Percentiles rank a stretch among this genome's conserved stretches.
These are phyloP conservation scores for Brassica balearica DNA, from an alignment of 441 rosid genomes.

Conservation along the genomic window DNA sequence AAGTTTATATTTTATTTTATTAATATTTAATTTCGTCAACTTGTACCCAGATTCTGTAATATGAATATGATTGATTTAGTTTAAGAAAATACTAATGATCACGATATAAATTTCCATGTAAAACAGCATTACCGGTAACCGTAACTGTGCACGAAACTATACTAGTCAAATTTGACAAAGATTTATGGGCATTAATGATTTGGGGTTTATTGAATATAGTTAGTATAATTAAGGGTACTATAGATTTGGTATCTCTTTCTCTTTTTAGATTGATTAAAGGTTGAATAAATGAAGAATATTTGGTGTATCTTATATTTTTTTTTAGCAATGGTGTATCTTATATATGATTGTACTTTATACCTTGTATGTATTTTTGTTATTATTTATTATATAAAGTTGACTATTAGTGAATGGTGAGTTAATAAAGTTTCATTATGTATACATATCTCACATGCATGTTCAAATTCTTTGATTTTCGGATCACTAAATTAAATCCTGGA, in stretches of 20 bases:
- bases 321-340: not conserved
- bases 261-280: not conserved
- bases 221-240: not conserved
- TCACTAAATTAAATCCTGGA: not conserved
- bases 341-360: not conserved
- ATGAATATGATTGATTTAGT: not conserved
- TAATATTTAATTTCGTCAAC: conserved; percentile 21
- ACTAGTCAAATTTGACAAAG: not conserved
- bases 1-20: conserved; percentile 3
- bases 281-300: not conserved
- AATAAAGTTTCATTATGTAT: not conserved
- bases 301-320: not conserved
- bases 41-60: not conserved
- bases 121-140: not conserved
- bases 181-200: conserved; percentile 5
- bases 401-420: not conserved
- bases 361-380: not conserved
- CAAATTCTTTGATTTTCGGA: not conserved
- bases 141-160: not conserved
- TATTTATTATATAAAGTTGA: not conserved
- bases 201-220: not conserved
- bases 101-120: not conserved
- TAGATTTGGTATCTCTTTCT: not conserved
- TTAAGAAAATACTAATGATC: not conserved
- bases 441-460: conserved; percentile 10